Evolutionary conservation across 148 eudicot genomes (phyloP).

Genomic region (Gaultheria prostrata): DNA sequence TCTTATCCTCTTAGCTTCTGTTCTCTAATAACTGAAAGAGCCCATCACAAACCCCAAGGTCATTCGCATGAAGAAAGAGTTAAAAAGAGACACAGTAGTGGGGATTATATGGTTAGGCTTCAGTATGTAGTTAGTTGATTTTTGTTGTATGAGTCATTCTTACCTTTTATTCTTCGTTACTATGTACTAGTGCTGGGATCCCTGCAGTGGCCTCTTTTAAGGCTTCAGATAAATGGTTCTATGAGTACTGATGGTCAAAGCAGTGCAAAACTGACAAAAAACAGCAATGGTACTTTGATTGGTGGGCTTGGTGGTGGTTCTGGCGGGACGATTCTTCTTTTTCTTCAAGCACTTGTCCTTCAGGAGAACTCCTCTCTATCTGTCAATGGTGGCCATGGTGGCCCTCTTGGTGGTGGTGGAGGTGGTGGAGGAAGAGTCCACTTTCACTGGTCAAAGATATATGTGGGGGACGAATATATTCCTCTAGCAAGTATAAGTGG

Average conservation of each 20-base stretch:
- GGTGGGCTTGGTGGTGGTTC: constrained; percentile 93
- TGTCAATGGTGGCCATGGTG: constrained; percentile 74
- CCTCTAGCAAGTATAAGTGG: constrained; percentile 68
- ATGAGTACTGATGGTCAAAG: constrained; percentile 84
- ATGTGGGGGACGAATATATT: constrained; percentile 59
- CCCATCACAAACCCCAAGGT: background rate
- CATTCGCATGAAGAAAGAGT: background rate
- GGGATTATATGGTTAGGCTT: background rate
- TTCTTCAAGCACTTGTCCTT: constrained; percentile 54
- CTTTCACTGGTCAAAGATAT: constrained; percentile 85
- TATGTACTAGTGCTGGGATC: constrained; percentile 63
- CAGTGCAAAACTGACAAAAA: constrained; percentile 30
- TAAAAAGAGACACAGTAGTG: background rate
- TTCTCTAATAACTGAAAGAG: background rate
- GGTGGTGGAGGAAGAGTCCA: constrained; percentile 93
- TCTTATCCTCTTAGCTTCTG: background rate
- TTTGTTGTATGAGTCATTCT: background rate
- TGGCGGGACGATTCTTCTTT: constrained; percentile 84
- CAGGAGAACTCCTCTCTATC: constrained; percentile 56
- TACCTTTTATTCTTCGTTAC: background rate
- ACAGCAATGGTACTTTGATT: constrained; percentile 38
- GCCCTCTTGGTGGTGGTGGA: constrained; percentile 82
- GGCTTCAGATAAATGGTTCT: constrained; percentile 60
- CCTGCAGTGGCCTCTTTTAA: constrained; percentile 64
- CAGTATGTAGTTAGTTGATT: background rate